Base-by-base conservation (phyloP, 768 basidiomycete genomes). In the Calocera viscosa region DNA sequence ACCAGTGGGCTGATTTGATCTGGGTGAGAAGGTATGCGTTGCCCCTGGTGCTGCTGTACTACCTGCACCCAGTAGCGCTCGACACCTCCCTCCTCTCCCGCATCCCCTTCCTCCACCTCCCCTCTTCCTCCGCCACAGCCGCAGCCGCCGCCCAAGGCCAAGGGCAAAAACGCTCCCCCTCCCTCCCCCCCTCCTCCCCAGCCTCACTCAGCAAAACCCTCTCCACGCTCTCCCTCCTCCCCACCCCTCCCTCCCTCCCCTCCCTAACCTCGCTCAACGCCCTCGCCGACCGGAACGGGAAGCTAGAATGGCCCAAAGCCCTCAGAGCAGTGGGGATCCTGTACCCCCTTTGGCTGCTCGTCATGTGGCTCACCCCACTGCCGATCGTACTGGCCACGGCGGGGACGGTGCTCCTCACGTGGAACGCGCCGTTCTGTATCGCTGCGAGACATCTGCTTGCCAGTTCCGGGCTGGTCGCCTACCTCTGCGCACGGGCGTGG, bases 381-480 rank as follows among this genome's bases (percentile, higher is more conserved):
- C 84, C 82, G 63, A 78, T 90, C 70, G 75, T 87, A 47, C 69
- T 88, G 49, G 88, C 83, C 32, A 69, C 87, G 67, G 65, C 74
- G 1, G 88, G 90, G 33, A 83, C 87, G 7, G 34, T 84, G 66
- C 1, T 86, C 10, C 75, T 91, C 64, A 80, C 81, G 19, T 84
- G 83, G 77, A 83, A 84, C 64, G 87, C 90, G 0, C 86, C 86
- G 14, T 91, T 87, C 84, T 84, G 82, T 0, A 74, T 73, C 64
- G 77, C 83, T 66, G 77, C 86, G 67, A 81, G 83, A 66, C 75
- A 79, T 2, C 79, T 80, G 11, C 76, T 93, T 70, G 81, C 82
- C 76, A 80, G 84, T 64, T 86, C 84, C 72, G 85, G 88, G 26
- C 84, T 86, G 78, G 74, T 87, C 72, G 83, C 89, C 71, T 86